Base-by-base conservation (phyloP, 495 filamentous ascomycete genomes). In the Trichoderma gamsii region DNA sequence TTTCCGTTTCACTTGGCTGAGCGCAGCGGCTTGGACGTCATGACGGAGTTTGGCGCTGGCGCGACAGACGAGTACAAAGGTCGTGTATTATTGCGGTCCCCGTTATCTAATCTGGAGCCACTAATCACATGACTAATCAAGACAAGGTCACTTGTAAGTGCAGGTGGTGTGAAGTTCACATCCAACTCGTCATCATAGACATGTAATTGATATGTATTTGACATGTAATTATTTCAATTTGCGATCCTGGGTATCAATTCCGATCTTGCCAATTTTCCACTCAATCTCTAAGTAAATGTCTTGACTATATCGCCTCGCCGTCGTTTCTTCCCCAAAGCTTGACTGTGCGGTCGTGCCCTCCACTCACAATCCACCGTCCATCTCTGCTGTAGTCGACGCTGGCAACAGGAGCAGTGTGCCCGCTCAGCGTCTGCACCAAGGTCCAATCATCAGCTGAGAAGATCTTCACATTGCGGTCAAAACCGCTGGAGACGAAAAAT, bases 381-480 rank as follows among this genome's bases (percentile, higher is more conserved):
- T 98, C 92, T 67, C 82, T 78, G 73, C 88, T 93, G 51, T 96
- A 86, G 81, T 99, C 95, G 11, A 90, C 89, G 71, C 91, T 93
- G 35, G 96, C 84, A 32, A 98, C 93, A 66, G 96, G 93, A 12
- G 91, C 92, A 0, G 91, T 89, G 78, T 99, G 95, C 4, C 93
- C 96, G 70, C 88, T 92, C 71, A 99, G 79, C 12, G 88, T 89
- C 78, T 96, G 96, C 66, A 92, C 87, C 56, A 95, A 82, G 3
- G 90, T 88, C 95, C 96, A 98, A 76, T 98, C 95, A 75, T 98
- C 95, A 1, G 92, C 92, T 23, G 92, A 96, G 77, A 94, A 97
- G 63, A 98, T 82, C 73, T 97, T 96, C 77, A 98, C 90, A 70
- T 92, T 93, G 77, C 93, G 92, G 77, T 99, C 96, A 72, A 99